Base-by-base conservation (phyloP, 2,329 filamentous ascomycete genomes). In the Claviceps purpurea region DNA sequence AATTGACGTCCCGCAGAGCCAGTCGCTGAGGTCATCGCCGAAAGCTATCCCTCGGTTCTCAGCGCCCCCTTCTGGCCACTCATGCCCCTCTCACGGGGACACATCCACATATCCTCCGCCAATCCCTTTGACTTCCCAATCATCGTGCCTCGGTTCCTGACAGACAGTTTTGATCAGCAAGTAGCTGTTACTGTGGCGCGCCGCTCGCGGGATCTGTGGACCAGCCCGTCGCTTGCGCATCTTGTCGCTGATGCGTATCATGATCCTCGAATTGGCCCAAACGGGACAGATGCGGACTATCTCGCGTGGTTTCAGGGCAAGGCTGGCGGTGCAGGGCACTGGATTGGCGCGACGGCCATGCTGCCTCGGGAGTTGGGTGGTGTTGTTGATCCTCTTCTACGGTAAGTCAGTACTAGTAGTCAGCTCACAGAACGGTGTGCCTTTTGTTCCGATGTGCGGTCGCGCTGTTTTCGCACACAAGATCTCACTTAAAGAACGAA, bases 341-440 rank as follows among this genome's bases (percentile, higher is more conserved):
- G 60, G 60, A 46, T 60, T 10, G 58, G 58, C n/a, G 45, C 56
- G 16, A 61, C 58, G 3, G 56, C 59, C 10, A 60, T 60, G 58
- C 51, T 61, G 44, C 59, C 59, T 7, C 54, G 55, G 30, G 44
- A 58, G 1, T 41, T 60, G 11, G 59, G 58, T 1, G 59, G 57
- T 10, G 59, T 60, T 20, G 58, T 60, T 14, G 58, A 59, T 48
- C 30, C 54, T 14, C 43, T 54, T 4, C 40, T 59, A 18, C 56
- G 54, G 58, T 18, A 18, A 18, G 18, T 58, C 38, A 42, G 56
- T 47, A 3, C 7, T 14, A 3, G 18, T 42, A 41, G 3, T 22
- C 18, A 22, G 18, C 7, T 41, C 7, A 4, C 7, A 18, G 7
- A 18, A 10, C 16, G 16, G 40, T n/a, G 40, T n/a, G 7, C 40